Percentiles rank a stretch among this genome's conserved stretches.
These are phyloP conservation scores for Trypanosoma congolense DNA, from an alignment of 208 protist species.

Conservation along the genomic window DNA sequence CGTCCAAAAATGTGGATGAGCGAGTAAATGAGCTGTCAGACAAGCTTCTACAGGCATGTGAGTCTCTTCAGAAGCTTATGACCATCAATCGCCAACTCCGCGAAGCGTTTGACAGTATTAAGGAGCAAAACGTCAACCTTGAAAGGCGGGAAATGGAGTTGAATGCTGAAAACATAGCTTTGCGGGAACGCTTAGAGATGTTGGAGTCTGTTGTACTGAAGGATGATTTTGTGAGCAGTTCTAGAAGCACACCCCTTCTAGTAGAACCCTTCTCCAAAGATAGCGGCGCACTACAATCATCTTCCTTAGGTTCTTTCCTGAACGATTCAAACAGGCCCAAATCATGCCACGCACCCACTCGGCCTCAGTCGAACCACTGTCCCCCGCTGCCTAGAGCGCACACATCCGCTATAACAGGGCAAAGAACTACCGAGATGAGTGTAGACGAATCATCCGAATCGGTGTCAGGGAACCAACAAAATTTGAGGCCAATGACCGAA, in stretches of 20 bases:
- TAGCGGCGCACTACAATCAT: not conserved
- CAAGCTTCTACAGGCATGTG: conserved; percentile 66
- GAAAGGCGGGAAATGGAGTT: conserved; percentile 65
- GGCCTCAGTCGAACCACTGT: not conserved
- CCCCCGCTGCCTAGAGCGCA: too few species aligned
- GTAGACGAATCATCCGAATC: not conserved
- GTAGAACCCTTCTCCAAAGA: not conserved
- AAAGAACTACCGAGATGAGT: not conserved
- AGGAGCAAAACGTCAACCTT: conserved; percentile 29
- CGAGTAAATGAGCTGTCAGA: conserved; percentile 58
- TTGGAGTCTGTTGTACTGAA: conserved; percentile 82
- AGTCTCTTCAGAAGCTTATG: conserved; percentile 74
- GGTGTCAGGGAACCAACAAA: not conserved
- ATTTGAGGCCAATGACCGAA: not conserved
- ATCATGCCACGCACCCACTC: not conserved
- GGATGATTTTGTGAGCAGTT: conserved; percentile 23
- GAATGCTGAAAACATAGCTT: conserved; percentile 79
- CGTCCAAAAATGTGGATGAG: not conserved
- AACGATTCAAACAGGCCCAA: not conserved
- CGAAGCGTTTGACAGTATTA: conserved; percentile 59
- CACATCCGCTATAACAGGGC: not conserved
- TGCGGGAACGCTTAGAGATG: conserved; percentile 81
- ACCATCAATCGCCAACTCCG: conserved; percentile 73
- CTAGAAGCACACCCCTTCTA: not conserved
- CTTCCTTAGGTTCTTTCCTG: not conserved